Conservation (phyloP, 257 asterid genomes). For the Solanum appendiculatum region DNA sequence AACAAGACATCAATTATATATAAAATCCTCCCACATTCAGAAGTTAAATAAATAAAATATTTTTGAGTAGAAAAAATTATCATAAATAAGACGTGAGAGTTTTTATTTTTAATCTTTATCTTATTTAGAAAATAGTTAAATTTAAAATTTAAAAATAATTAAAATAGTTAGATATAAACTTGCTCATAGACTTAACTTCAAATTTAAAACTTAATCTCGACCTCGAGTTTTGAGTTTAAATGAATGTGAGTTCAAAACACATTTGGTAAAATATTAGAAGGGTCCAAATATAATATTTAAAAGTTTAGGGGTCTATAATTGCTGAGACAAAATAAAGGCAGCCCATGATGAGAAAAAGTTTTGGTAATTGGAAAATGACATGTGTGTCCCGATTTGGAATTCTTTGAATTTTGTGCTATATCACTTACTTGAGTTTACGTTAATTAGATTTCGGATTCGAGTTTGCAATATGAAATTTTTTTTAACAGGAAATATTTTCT, state of each 20-base stretch:
- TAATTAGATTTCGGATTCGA: rapidly evolving
- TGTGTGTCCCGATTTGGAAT: not conserved
- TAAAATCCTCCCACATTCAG: not conserved
- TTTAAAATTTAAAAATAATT: not conserved
- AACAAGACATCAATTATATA: not conserved
- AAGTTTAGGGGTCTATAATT: not conserved
- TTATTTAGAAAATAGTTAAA: no score
- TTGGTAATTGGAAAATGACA: not conserved
- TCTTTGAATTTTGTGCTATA: not conserved
- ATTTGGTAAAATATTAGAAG: not conserved
- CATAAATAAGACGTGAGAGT: not conserved
- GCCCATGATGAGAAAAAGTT: not conserved
- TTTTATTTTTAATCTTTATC: not conserved
- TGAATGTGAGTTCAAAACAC: not conserved
- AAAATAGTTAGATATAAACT: not conserved
- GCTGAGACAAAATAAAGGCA: not conserved
- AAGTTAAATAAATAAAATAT: not conserved
- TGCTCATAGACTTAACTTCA: not conserved
- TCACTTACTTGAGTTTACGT: not conserved
- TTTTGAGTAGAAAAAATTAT: not conserved
- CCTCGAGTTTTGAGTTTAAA: not conserved
- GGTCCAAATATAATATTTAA: not conserved
- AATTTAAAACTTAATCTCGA: not conserved
- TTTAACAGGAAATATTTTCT: no score
- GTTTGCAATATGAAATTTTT: no score